Percentiles rank a stretch among this genome's conserved stretches.
Conservation (phyloP, 768 basidiomycete genomes). For the Filobasidium wieringae region DNA sequence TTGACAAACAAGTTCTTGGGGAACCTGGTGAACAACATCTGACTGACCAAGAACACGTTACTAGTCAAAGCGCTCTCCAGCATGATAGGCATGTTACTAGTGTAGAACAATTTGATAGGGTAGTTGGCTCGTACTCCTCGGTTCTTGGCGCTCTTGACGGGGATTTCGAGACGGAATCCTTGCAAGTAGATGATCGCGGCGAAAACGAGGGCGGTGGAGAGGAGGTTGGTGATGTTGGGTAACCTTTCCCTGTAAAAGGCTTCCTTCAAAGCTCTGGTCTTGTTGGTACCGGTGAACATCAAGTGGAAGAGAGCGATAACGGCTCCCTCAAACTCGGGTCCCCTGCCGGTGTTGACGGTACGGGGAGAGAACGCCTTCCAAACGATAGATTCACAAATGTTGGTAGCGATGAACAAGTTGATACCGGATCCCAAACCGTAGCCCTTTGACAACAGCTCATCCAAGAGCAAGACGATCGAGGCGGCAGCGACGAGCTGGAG, state of each 20-base stretch:
- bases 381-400: constrained; percentile 97
- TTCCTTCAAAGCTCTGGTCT: constrained; percentile 88
- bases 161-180: constrained; percentile 97
- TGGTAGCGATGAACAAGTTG: constrained; percentile 97
- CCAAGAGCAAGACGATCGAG: constrained; percentile 93
- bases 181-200: constrained; percentile 95
- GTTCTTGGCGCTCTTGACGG: constrained; percentile 91
- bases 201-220: constrained; percentile 83
- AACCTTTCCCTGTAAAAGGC: constrained; percentile 96
- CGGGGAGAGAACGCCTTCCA: constrained; percentile 99
- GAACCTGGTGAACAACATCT: constrained; percentile 88
- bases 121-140: constrained; percentile 91
- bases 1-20: constrained; percentile 79
- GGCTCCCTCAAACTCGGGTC: constrained; percentile 96
- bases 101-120: constrained; percentile 98
- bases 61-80: constrained; percentile 82
- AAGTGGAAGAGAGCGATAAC: constrained; percentile 93
- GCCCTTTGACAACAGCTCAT: constrained; percentile 96
- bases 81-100: constrained; percentile 99
- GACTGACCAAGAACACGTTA: constrained; percentile 89
- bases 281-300: constrained; percentile 96
- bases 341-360: constrained; percentile 93
- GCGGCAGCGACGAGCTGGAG: constrained; percentile 88
- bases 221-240: constrained; percentile 94
- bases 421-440: constrained; percentile 98